phyloP scores from a whole-genome alignment of 805 yeast species.

The Ogataea degrootiae region DNA sequence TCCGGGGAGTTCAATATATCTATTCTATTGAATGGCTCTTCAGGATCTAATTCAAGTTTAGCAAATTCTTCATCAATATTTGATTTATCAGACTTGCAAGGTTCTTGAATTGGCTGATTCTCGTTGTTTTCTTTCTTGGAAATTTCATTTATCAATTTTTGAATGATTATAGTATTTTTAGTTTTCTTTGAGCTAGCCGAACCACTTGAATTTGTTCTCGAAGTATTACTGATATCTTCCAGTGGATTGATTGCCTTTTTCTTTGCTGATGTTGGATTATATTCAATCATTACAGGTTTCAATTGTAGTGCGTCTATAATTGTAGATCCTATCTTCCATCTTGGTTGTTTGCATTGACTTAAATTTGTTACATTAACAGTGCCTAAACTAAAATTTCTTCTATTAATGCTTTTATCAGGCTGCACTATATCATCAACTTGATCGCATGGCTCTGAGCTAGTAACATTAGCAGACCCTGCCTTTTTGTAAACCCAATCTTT shows the following conservation, averaged over 20 bases:
- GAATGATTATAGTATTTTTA: constrained; percentile 21
- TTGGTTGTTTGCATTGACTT: background rate
- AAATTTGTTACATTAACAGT: no score
- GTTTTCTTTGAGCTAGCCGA: constrained; percentile 2
- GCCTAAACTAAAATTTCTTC: no score
- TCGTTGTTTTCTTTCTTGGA: constrained; percentile 20
- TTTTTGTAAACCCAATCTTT: constrained; percentile 1
- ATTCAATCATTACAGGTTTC: constrained; percentile 24
- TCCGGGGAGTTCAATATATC: constrained; percentile 16
- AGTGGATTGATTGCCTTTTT: constrained; percentile 8
- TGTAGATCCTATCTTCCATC: constrained; percentile 8
- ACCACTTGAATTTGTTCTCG: background rate
- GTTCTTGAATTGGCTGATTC: background rate
- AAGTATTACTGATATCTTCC: constrained; percentile 11
- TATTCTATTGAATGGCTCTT: background rate
- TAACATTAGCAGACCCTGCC: no score
- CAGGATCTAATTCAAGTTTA: background rate
- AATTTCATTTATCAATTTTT: constrained; percentile 33
- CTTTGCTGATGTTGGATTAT: constrained; percentile 24
- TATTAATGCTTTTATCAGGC: no score
- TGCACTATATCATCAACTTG: no score
- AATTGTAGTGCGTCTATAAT: constrained; percentile 19
- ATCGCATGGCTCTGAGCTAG: no score
- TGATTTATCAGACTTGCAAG: background rate
- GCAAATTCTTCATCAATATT: background rate